Evolutionary conservation across 306 rosid species (phyloP).

Genomic region (Quercus mongolica): DNA sequence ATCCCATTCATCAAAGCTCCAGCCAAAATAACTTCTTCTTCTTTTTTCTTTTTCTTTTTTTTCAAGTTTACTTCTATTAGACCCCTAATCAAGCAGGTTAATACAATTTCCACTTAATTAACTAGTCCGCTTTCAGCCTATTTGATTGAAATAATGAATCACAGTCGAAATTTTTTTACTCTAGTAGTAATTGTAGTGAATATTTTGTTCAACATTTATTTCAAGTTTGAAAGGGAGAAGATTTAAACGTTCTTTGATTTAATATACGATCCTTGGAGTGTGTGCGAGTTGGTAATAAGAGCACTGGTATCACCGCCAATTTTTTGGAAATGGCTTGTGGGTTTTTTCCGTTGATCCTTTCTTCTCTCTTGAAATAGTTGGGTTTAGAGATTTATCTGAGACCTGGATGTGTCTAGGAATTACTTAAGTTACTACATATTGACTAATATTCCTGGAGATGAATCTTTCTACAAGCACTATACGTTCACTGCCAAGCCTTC

Average conservation of each 20-base stretch:
- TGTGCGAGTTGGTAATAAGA: slow-evolving; percentile 19
- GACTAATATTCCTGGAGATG: slow-evolving; percentile 45
- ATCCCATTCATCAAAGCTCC: no score
- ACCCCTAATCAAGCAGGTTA: neutral
- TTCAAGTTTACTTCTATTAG: neutral
- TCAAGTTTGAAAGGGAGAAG: neutral
- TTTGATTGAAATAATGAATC: slow-evolving; percentile 9
- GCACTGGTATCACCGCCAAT: slow-evolving; percentile 32
- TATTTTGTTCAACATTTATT: neutral
- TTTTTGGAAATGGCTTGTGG: slow-evolving; percentile 23
- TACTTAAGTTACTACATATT: slow-evolving; percentile 30
- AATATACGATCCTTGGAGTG: slow-evolving; percentile 15
- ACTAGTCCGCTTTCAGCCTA: slow-evolving; percentile 10
- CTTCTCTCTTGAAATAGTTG: slow-evolving; percentile 25
- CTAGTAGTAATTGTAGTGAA: neutral
- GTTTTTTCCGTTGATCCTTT: slow-evolving; percentile 39
- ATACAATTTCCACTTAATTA: neutral
- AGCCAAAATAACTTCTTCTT: no score
- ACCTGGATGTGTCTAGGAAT: slow-evolving; percentile 38
- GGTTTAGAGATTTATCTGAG: slow-evolving; percentile 35
- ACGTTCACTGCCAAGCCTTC: no score
- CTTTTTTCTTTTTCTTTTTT: neutral
- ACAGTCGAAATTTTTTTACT: neutral
- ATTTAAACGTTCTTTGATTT: neutral
- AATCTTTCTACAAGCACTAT: no score